These are phyloP conservation scores for Yamadazyma sp. DNA, from an alignment of 1,139 yeast species.

Conservation along the genomic window DNA sequence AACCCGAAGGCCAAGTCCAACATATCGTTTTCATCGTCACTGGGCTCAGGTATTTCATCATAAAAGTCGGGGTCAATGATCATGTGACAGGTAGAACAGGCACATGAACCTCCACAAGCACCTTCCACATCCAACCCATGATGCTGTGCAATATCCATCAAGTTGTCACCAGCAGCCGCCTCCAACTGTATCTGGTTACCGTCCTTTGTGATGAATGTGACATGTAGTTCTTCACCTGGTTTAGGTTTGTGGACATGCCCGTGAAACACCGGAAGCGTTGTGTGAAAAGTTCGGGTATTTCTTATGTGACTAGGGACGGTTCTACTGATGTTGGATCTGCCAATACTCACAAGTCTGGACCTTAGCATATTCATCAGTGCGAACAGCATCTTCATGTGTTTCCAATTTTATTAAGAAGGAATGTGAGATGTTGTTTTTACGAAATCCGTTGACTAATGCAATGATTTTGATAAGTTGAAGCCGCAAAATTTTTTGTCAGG, in stretches of 20 bases:
- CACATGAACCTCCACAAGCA: conserved; percentile 99
- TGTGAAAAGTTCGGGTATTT: conserved; percentile 19
- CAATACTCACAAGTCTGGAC: background rate
- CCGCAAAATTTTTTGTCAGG: conserved; percentile 1
- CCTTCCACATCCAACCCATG: conserved; percentile 95
- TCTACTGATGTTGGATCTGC: background rate
- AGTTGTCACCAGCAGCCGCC: conserved; percentile 89
- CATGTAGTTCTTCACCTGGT: conserved; percentile 88
- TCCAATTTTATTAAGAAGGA: background rate
- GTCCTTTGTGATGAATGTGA: conserved; percentile 90
- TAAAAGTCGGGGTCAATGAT: conserved; percentile 93
- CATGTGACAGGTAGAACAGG: conserved; percentile 96
- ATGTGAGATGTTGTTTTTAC: background rate
- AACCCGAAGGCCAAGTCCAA: conserved; percentile 94
- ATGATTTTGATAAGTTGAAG: conserved; percentile 4
- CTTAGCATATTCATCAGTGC: background rate
- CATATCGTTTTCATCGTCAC: conserved; percentile 98
- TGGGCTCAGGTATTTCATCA: conserved; percentile 91
- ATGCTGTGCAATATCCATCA: conserved; percentile 94
- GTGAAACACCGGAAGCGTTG: conserved; percentile 40
- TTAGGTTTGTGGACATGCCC: conserved; percentile 90
- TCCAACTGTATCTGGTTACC: conserved; percentile 81
- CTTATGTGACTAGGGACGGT: background rate
- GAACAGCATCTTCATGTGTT: background rate
- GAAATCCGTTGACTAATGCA: background rate